Evolutionary conservation across 805 yeast genomes (phyloP).

Genomic region (Candida ovalis): DNA sequence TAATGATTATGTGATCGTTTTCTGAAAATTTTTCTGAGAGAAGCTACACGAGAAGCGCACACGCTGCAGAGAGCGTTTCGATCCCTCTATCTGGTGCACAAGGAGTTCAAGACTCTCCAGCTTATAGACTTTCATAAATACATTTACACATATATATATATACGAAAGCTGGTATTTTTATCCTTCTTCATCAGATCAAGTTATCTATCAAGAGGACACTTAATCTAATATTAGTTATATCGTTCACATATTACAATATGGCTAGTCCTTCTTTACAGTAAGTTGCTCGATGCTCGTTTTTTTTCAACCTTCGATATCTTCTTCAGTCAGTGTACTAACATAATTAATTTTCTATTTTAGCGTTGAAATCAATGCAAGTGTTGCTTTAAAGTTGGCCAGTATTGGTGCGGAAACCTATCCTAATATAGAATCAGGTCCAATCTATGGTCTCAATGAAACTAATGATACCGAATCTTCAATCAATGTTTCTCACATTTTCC

Average conservation of each 20-base stretch:
- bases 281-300: background rate
- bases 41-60: background rate
- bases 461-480: slow-evolving; percentile 45
- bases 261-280: background rate
- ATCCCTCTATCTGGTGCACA: too few relatives aligned
- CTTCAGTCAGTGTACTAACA: background rate
- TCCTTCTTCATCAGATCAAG: too few relatives aligned
- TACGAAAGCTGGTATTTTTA: too few relatives aligned
- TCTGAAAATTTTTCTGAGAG: background rate
- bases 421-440: slow-evolving; percentile 61
- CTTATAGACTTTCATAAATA: too few relatives aligned
- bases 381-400: slow-evolving; percentile 58
- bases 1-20: background rate
- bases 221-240: background rate
- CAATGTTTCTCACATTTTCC: slow-evolving; percentile 57
- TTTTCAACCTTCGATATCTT: too few relatives aligned
- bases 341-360: slow-evolving; percentile 11
- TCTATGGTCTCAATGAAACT: slow-evolving; percentile 65
- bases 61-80: background rate
- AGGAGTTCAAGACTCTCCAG: too few relatives aligned
- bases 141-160: too few relatives aligned
- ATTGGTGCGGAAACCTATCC: slow-evolving; percentile 65
- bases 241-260: background rate
- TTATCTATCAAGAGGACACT: background rate
- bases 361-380: slow-evolving; percentile 47